These are phyloP conservation scores for Colletotrichum musicola DNA, from an alignment of 2,329 filamentous ascomycete species.

Conservation along the genomic window DNA sequence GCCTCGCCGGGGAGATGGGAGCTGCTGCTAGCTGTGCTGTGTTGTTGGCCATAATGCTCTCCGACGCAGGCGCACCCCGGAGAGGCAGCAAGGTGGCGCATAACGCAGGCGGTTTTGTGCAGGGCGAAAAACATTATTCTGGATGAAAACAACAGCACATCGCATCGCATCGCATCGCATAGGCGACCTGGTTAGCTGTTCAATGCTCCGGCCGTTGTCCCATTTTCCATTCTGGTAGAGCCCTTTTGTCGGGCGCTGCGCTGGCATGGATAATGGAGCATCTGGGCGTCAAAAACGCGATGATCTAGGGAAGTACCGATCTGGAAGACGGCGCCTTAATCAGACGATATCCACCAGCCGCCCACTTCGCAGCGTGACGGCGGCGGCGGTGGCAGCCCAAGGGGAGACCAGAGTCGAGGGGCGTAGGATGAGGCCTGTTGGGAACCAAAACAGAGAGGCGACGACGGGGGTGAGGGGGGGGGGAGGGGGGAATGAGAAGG, in stretches of 20 bases:
- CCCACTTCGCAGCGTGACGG: conserved; percentile 29
- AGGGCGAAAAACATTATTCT: neutral
- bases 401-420: neutral
- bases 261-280: conserved; percentile 15
- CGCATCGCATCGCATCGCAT: too few relatives aligned
- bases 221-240: neutral
- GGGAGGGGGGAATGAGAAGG: conserved; percentile 17
- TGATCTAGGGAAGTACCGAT: conserved; percentile 34
- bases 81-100: neutral
- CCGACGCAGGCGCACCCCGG: neutral
- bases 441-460: neutral
- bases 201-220: conserved; percentile 12
- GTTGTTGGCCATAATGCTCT: neutral
- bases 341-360: conserved; percentile 35
- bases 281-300: conserved; percentile 23
- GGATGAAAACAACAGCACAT: neutral
- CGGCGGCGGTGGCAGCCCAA: conserved; percentile 10
- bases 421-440: conserved; percentile 27
- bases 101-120: conserved; percentile 10
- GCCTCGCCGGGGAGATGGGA: neutral
- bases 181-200: neutral
- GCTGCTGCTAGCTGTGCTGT: neutral
- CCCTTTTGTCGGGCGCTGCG: conserved; percentile 11
- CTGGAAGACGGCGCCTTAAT: conserved; percentile 25
- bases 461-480: neutral